Evolutionary conservation across 2,329 filamentous ascomycete species (phyloP).

Genomic region (Diaporthe ilicicola): DNA sequence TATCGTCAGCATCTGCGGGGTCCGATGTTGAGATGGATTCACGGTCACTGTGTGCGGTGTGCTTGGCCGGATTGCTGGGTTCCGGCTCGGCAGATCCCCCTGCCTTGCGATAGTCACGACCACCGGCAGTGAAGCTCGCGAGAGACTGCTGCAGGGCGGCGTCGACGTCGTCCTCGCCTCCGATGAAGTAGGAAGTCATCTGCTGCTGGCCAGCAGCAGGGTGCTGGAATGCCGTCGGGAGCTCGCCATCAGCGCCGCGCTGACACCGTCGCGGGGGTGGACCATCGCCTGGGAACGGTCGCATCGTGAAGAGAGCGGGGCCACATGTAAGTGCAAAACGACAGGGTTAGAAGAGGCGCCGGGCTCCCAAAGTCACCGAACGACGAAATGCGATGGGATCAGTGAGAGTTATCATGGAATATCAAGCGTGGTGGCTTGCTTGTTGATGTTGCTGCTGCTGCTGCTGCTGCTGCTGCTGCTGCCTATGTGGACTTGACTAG

Average conservation of each 20-base stretch:
- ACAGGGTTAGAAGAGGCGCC: background rate
- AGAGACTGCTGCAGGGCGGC: slow-evolving; percentile 45
- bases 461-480: background rate
- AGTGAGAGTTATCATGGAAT: slow-evolving; percentile 24
- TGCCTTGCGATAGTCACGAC: slow-evolving; percentile 46
- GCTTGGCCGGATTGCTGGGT: slow-evolving; percentile 26
- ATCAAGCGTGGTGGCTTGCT: background rate
- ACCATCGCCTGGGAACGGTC: slow-evolving; percentile 56
- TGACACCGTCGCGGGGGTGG: slow-evolving; percentile 48
- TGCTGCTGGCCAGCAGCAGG: slow-evolving; percentile 45
- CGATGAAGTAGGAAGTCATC: slow-evolving; percentile 59
- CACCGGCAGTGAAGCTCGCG: slow-evolving; percentile 38
- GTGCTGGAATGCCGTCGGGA: slow-evolving; percentile 42
- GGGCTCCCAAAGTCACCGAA: background rate
- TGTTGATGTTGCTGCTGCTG: background rate
- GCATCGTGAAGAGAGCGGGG: slow-evolving; percentile 44
- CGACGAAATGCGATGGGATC: background rate
- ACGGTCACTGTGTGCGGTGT: slow-evolving; percentile 20
- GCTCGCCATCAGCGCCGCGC: slow-evolving; percentile 48
- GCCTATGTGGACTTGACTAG: background rate
- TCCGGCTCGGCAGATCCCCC: slow-evolving; percentile 16
- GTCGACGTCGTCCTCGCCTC: slow-evolving; percentile 59
- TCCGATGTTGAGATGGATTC: slow-evolving; percentile 23
- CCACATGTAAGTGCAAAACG: slow-evolving; percentile 31
- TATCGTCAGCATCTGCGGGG: slow-evolving; percentile 27